Conservation (phyloP, 176 grass and related monocot species). For the Eragrostis curvula region DNA sequence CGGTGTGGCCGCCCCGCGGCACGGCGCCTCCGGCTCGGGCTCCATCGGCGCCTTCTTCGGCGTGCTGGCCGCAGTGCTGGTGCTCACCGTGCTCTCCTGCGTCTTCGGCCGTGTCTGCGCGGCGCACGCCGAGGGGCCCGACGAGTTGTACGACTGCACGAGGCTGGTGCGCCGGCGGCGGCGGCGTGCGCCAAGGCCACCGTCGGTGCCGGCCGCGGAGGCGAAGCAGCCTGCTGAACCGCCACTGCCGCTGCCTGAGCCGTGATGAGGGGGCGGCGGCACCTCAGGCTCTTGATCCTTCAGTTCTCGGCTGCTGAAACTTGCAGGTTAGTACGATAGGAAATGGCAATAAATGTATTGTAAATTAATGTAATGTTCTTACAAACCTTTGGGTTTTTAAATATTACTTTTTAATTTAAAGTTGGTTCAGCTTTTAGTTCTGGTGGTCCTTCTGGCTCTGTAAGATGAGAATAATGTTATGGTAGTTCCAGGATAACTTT, state of each 20-base stretch:
- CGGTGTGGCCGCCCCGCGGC: background rate
- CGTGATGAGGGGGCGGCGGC: constrained; percentile 34
- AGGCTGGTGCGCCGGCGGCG: constrained; percentile 38
- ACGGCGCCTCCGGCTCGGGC: background rate
- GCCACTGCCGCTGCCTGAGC: constrained; percentile 51
- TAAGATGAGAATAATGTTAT: background rate
- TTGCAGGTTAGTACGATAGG: constrained; percentile 47
- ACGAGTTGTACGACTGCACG: constrained; percentile 72
- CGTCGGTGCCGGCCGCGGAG: constrained; percentile 13
- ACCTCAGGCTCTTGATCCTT: background rate
- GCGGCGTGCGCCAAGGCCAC: constrained; percentile 21
- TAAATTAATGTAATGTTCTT: constrained; percentile 12
- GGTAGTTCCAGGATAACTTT: background rate
- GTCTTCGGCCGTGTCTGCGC: constrained; percentile 61
- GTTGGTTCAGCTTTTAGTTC: background rate
- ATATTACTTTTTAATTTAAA: background rate
- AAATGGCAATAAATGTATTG: constrained; percentile 8
- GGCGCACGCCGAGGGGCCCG: constrained; percentile 48
- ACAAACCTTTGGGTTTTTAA: background rate
- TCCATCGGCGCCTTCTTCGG: constrained; percentile 70
- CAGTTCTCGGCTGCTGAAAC: background rate
- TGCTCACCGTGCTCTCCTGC: constrained; percentile 75
- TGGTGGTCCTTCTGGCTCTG: background rate
- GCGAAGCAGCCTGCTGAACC: constrained; percentile 21
- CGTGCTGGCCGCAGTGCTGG: constrained; percentile 65